Evolutionary conservation across 148 eudicot genomes (phyloP).

Genomic region (Vaccinium myrtillus): DNA sequence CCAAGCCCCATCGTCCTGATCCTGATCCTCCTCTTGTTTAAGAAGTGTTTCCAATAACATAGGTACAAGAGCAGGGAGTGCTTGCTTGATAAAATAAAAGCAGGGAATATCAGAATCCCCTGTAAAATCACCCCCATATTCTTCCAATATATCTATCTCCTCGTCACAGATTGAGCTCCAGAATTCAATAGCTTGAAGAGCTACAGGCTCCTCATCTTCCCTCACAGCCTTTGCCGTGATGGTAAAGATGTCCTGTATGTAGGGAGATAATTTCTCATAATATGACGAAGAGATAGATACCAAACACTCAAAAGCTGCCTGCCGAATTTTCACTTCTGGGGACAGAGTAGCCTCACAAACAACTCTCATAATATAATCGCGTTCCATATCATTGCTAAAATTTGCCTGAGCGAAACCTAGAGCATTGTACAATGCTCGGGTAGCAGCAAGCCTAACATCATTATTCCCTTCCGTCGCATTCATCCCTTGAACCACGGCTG

Average conservation of each 20-base stretch:
- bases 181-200: slow-evolving; percentile 92
- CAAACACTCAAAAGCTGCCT: slow-evolving; percentile 93
- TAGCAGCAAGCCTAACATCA: slow-evolving; percentile 94
- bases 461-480: slow-evolving; percentile 46
- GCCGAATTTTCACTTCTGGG: slow-evolving; percentile 82
- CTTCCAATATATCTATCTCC: slow-evolving; percentile 86
- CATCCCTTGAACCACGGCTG: slow-evolving; percentile 96
- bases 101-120: slow-evolving; percentile 91
- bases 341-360: slow-evolving; percentile 86
- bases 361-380: slow-evolving; percentile 93
- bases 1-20: slow-evolving; percentile 98
- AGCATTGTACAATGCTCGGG: slow-evolving; percentile 83
- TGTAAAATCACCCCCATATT: slow-evolving; percentile 76
- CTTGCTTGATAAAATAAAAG: slow-evolving; percentile 89
- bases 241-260: slow-evolving; percentile 84
- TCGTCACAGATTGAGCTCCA: slow-evolving; percentile 98
- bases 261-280: slow-evolving; percentile 85
- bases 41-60: slow-evolving; percentile 86
- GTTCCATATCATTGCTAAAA: slow-evolving; percentile 86
- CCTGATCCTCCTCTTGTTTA: slow-evolving; percentile 97
- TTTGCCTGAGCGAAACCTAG: slow-evolving; percentile 94
- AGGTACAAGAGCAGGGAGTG: slow-evolving; percentile 90
- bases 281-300: slow-evolving; percentile 87
- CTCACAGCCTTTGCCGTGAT: slow-evolving; percentile 89
- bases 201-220: slow-evolving; percentile 93